Evolutionary conservation across 2,329 filamentous ascomycete genomes (phyloP).

Genomic region (Albifimbria verrucaria): DNA sequence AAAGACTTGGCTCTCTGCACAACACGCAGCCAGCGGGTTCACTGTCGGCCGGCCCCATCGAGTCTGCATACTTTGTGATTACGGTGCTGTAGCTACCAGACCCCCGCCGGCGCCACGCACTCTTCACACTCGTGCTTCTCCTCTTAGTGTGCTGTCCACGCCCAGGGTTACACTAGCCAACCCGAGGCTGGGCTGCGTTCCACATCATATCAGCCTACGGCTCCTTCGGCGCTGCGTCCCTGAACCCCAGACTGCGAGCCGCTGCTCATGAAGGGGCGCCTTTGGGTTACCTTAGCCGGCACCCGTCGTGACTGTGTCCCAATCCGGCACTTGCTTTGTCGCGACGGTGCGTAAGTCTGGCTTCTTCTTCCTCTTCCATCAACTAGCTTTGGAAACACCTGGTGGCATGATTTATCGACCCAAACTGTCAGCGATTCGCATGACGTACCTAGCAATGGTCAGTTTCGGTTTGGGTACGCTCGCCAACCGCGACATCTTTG

Average conservation of each 20-base stretch:
- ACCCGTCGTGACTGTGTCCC: neutral
- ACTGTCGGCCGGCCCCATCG: neutral
- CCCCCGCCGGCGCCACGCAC: neutral
- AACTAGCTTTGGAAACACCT: neutral
- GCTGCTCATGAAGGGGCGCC: neutral
- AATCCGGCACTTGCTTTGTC: conserved; percentile 1
- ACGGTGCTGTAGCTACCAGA: neutral
- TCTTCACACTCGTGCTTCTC: neutral
- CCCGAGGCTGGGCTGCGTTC: neutral
- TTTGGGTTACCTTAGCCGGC: neutral
- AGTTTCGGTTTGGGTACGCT: neutral
- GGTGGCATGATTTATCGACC: neutral
- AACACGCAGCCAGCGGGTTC: neutral
- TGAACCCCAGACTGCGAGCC: conserved; percentile 12
- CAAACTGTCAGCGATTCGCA: neutral
- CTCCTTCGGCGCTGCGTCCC: conserved; percentile 43
- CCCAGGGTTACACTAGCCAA: neutral
- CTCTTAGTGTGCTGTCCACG: neutral
- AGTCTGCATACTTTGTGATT: too few species aligned
- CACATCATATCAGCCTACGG: conserved; percentile 42
- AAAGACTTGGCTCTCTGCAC: neutral
- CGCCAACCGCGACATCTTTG: neutral
- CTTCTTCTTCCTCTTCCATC: neutral
- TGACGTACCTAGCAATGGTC: neutral
- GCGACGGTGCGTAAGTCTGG: neutral